Evolutionary conservation across 768 basidiomycete genomes (phyloP).

Genomic region (Lyophyllum decastes): DNA sequence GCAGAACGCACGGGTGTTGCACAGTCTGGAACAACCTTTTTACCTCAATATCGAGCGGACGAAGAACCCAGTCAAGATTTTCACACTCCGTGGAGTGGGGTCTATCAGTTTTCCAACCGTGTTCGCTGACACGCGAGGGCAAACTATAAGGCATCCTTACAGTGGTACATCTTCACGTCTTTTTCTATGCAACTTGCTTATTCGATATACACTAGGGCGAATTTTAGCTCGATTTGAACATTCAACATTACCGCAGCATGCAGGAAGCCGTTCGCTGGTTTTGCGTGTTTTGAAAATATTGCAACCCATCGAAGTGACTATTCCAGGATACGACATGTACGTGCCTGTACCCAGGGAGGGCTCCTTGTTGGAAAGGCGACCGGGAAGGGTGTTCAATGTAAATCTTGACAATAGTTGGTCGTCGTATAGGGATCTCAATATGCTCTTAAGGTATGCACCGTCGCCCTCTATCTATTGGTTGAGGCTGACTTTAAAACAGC

Average conservation of each 20-base stretch:
- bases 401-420: neutral
- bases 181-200: neutral
- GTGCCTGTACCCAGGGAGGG: neutral
- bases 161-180: neutral
- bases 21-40: neutral
- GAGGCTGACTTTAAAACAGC: neutral
- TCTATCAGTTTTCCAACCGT: neutral
- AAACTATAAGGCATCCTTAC: neutral
- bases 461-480: neutral
- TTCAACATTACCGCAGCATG: neutral
- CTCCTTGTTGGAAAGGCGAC: neutral
- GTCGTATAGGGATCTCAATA: neutral
- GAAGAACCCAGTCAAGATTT: neutral
- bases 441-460: neutral
- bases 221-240: neutral
- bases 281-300: slow-evolving; percentile 60
- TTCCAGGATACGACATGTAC: neutral
- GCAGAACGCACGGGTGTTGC: neutral
- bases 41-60: neutral
- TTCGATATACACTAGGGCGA: neutral
- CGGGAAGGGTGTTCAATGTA: neutral
- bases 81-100: neutral
- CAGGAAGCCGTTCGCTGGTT: neutral
- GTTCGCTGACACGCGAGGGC: neutral
- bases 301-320: neutral